Conservation (phyloP, 768 basidiomycete genomes). For the Leccinum imitatum region DNA sequence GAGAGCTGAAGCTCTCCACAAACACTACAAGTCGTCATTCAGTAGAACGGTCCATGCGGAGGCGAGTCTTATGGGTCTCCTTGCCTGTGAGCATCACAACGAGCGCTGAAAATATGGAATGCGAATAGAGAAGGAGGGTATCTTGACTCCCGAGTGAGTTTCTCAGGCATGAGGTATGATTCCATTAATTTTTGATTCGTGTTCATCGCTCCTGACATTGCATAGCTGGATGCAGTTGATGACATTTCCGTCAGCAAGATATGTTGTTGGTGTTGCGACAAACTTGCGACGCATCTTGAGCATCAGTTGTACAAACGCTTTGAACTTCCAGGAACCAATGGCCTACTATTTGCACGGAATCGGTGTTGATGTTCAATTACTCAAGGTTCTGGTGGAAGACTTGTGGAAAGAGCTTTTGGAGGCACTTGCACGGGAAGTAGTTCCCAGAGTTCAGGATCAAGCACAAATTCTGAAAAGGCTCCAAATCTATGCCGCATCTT, state of each 20-base stretch:
- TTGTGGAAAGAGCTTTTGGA: neutral
- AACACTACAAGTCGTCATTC: neutral
- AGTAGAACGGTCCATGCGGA: neutral
- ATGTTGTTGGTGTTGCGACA: no score
- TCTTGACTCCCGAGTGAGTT: neutral
- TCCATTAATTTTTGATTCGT: neutral
- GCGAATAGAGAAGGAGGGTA: neutral
- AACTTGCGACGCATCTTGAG: no score
- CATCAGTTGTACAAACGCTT: no score
- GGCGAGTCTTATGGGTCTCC: neutral
- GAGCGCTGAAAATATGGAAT: neutral
- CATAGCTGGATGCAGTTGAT: no score
- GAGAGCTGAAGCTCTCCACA: neutral
- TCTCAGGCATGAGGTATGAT: neutral
- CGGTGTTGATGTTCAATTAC: no score
- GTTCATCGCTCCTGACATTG: no score
- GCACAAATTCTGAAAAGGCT: neutral
- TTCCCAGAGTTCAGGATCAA: neutral
- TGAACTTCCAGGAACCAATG: no score
- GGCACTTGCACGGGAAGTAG: neutral
- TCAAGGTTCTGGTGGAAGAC: neutral
- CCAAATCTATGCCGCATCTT: neutral
- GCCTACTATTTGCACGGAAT: no score
- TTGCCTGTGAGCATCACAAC: no score
- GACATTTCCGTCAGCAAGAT: no score